Percentiles rank a stretch among this genome's conserved stretches.
Conservation (phyloP, 441 rosid species). For the Lepidium campestre region DNA sequence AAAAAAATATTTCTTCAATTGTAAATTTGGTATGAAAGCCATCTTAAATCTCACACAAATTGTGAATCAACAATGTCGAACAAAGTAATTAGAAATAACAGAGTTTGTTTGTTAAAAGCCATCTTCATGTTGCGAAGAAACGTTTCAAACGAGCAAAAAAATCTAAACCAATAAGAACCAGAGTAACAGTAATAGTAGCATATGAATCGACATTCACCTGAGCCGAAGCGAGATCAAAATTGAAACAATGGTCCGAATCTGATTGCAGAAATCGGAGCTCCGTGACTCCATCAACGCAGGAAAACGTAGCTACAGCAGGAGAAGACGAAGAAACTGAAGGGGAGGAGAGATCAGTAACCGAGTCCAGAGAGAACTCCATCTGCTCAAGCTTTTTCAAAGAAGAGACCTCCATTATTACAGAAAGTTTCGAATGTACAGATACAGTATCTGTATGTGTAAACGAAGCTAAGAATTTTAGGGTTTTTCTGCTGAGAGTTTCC, state of each 20-base stretch:
- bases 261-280: constrained; percentile 53
- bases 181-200: background rate
- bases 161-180: background rate
- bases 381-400: constrained; percentile 30
- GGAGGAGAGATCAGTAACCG: constrained; percentile 51
- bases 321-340: constrained; percentile 32
- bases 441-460: background rate
- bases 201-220: constrained; percentile 44
- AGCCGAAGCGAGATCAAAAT: constrained; percentile 42
- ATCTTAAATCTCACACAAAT: background rate
- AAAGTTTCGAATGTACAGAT: background rate
- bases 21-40: background rate
- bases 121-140: background rate
- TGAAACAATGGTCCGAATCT: constrained; percentile 29
- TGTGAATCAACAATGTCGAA: background rate
- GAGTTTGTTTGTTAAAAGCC: background rate
- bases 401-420: constrained; percentile 25
- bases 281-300: constrained; percentile 33
- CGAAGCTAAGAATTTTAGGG: constrained; percentile 24
- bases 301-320: constrained; percentile 47
- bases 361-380: constrained; percentile 45
- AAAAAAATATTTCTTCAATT: background rate
- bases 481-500: constrained; percentile 4
- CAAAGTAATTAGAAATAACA: background rate
- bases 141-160: background rate